A percentile compares a stretch with the other conserved stretches of the same genome.
These are phyloP conservation scores for Mortierella antarctica DNA, from an alignment of 192 early-diverging fungal genomes.

Conservation along the genomic window DNA sequence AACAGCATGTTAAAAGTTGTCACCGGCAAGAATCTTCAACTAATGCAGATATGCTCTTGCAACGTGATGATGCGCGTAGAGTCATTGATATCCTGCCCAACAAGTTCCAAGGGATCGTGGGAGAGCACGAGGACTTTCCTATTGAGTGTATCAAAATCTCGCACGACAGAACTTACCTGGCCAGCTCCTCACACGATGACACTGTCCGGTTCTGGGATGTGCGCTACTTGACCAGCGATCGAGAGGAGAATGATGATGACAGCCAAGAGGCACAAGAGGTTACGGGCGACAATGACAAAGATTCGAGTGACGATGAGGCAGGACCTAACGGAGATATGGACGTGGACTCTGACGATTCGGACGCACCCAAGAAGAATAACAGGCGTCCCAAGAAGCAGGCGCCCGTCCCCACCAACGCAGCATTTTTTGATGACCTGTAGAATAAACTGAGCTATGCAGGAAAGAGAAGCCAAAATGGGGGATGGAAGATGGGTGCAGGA, in stretches of 20 bases:
- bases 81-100: conserved; percentile 92
- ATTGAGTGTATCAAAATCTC: conserved; percentile 85
- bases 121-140: conserved; percentile 90
- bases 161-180: conserved; percentile 79
- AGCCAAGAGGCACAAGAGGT: conserved; percentile 60
- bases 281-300: conserved; percentile 58
- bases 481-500: no score
- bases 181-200: conserved; percentile 88
- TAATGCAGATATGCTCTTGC: no score
- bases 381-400: conserved; percentile 43
- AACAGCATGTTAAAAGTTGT: no score
- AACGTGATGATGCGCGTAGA: conserved; percentile 23
- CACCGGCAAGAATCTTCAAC: no score
- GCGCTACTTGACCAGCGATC: conserved; percentile 64
- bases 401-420: conserved; percentile 20
- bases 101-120: conserved; percentile 87
- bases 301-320: conserved; percentile 34
- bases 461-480: no score
- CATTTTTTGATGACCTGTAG: conserved; percentile 49
- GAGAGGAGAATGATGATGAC: conserved; percentile 57
- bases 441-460: background rate
- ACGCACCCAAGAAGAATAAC: conserved; percentile 42
- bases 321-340: conserved; percentile 32
- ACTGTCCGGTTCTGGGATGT: conserved; percentile 91
- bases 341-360: conserved; percentile 52